Evolutionary conservation across 2,329 filamentous ascomycete species (phyloP).

Genomic region (Alternaria sp.): DNA sequence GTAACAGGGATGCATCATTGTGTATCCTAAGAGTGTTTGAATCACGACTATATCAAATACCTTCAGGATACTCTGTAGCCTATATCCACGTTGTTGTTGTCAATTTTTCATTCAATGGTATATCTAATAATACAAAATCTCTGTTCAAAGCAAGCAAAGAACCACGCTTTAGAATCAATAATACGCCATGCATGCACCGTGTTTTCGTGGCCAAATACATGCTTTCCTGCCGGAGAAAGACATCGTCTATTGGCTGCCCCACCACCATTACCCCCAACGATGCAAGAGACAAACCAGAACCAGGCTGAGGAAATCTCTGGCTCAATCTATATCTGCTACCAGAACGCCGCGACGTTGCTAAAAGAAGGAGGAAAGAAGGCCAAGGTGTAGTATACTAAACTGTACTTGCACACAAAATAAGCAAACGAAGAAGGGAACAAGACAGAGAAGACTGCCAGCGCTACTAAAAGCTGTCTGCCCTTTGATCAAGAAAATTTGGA

Average conservation of each 20-base stretch:
- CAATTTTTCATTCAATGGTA: neutral
- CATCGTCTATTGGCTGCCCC: neutral
- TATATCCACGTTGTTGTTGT: neutral
- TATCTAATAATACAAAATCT: slow-evolving; percentile 4
- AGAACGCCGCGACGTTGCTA: neutral
- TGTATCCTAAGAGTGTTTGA: neutral
- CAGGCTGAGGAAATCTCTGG: neutral
- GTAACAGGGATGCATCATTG: neutral
- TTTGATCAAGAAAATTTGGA: neutral
- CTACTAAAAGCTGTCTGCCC: neutral
- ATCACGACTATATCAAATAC: neutral
- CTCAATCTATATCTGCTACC: neutral
- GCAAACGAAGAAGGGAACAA: neutral
- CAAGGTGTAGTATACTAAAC: neutral
- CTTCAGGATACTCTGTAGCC: neutral
- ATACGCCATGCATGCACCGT: slow-evolving; percentile 4
- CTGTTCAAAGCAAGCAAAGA: neutral
- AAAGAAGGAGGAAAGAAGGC: neutral
- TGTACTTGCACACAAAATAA: neutral
- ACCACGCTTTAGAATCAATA: neutral
- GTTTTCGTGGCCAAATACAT: neutral
- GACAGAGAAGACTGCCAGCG: neutral
- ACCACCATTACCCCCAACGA: neutral
- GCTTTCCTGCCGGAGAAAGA: neutral
- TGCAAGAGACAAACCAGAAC: neutral